Base-by-base conservation (phyloP, 2,329 filamentous ascomycete species). In the Teratosphaeria gauchensis region DNA sequence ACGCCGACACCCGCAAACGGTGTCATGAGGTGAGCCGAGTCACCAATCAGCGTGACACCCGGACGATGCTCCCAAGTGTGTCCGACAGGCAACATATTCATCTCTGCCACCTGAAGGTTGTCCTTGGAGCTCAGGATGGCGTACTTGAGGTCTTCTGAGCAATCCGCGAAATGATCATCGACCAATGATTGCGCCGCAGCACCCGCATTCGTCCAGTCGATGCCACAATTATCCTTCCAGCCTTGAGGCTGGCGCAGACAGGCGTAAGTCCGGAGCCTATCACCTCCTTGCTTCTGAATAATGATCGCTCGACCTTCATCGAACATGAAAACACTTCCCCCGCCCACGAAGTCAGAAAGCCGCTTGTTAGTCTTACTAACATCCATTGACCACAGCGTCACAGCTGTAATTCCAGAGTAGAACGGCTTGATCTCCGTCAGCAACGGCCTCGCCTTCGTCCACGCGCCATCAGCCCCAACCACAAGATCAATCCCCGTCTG, bases 1-100 rank as follows among this genome's bases (percentile, higher is more conserved):
- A 84, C 81, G 1, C 82, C 82, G 58, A 82, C 81, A 7, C 82
- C 82, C 61, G 80, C 82, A 61, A 80, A 83, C 0, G 80, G 80
- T 1, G 79, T 58, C 80, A 84, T 83, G 30, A 84, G 65, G 67
- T 85, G 82, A 7, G 82, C 82, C 1, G 82, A 79, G 61, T 85
- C 82, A 4, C 83, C 83, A 30, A 84, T 73, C 5, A 83, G 64
- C 0, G 82, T 84, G 4, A 80, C 64, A 0, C 81, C 80, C 7
- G 69, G 65, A 31, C 67, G 70, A 56, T 78, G 74, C 48, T 72
- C 59, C 80, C 81, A 84, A 4, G 64, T 69, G 48, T 73, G 66
- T 14, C 71, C 72, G 1, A 71, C 64, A 1, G 72, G 70, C 0
- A 74, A 62, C 64, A 72, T 71, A 61, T 70, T 71, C 11, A 72